phyloP scores from a whole-genome alignment of 148 eudicot species.

The Spergularia marina region DNA sequence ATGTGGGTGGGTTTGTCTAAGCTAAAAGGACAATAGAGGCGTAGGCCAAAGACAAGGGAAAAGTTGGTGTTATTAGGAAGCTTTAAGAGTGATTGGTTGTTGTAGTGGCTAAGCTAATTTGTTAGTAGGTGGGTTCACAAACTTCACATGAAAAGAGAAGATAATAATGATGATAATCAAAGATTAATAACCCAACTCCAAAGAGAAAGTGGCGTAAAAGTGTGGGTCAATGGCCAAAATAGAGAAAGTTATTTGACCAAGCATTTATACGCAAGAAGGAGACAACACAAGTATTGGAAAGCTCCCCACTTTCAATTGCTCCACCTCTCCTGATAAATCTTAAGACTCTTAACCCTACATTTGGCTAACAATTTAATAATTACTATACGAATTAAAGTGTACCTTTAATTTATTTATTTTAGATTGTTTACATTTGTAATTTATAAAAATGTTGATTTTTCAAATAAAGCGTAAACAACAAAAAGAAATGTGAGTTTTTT shows the following conservation, averaged over 20 bases:
- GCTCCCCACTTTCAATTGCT: neutral
- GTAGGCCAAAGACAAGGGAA: neutral
- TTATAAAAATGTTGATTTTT: too few species aligned
- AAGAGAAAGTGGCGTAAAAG: slow-evolving; percentile 3
- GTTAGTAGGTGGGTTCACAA: neutral
- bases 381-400: too few species aligned
- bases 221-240: slow-evolving; percentile 14
- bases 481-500: too few species aligned
- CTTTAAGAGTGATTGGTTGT: neutral
- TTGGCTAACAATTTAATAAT: too few species aligned
- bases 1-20: too few species aligned
- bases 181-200: slow-evolving; percentile 3
- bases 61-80: neutral
- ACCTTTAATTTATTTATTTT: too few species aligned
- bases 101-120: neutral
- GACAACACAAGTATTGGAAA: slow-evolving; percentile 20
- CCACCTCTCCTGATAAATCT: too few species aligned
- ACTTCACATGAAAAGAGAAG: neutral
- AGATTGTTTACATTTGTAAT: too few species aligned
- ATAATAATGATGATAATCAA: neutral
- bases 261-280: slow-evolving; percentile 13
- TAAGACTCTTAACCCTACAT: too few species aligned
- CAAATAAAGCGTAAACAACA: too few species aligned
- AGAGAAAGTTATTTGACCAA: slow-evolving; percentile 12
- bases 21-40: too few species aligned